A percentile compares a stretch with the other conserved stretches of the same genome.
These are phyloP conservation scores for Ascochyta clinopodiicola DNA, from an alignment of 2,329 filamentous ascomycete genomes.

Conservation along the genomic window DNA sequence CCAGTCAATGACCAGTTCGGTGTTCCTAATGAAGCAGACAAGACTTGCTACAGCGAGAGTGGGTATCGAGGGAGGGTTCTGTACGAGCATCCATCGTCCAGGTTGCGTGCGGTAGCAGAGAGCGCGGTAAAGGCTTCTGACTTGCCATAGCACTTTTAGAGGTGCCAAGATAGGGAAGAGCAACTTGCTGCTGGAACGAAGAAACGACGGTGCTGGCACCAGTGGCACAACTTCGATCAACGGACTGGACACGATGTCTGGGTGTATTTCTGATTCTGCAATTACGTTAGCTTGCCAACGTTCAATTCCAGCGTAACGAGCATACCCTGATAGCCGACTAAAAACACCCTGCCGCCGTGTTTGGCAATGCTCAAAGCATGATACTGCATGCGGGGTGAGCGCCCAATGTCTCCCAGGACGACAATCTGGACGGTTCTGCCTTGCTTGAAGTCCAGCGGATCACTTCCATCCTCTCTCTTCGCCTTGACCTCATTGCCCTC, in stretches of 20 bases:
- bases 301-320: not conserved
- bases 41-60: slow-evolving; percentile 79
- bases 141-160: slow-evolving; percentile 85
- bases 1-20: slow-evolving; percentile 90
- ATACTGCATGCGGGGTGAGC: slow-evolving; percentile 98
- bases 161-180: slow-evolving; percentile 82
- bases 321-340: slow-evolving; percentile 85
- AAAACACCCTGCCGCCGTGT: slow-evolving; percentile 77
- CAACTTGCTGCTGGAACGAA: slow-evolving; percentile 71
- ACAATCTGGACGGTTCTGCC: slow-evolving; percentile 75
- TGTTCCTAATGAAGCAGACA: slow-evolving; percentile 77
- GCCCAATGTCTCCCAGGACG: slow-evolving; percentile 92
- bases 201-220: slow-evolving; percentile 67
- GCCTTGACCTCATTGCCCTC: slow-evolving; percentile 30
- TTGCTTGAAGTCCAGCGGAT: slow-evolving; percentile 32
- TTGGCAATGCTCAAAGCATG: slow-evolving; percentile 91
- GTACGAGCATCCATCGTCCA: slow-evolving; percentile 83
- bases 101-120: slow-evolving; percentile 78
- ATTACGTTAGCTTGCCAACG: not conserved
- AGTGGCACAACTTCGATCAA: slow-evolving; percentile 76
- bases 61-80: slow-evolving; percentile 94
- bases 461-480: slow-evolving; percentile 30
- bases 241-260: slow-evolving; percentile 73
- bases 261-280: slow-evolving; percentile 79
- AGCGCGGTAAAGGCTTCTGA: slow-evolving; percentile 71